These are phyloP conservation scores for Rauvolfia tetraphylla DNA, from an alignment of 257 asterid genomes.

Conservation along the genomic window DNA sequence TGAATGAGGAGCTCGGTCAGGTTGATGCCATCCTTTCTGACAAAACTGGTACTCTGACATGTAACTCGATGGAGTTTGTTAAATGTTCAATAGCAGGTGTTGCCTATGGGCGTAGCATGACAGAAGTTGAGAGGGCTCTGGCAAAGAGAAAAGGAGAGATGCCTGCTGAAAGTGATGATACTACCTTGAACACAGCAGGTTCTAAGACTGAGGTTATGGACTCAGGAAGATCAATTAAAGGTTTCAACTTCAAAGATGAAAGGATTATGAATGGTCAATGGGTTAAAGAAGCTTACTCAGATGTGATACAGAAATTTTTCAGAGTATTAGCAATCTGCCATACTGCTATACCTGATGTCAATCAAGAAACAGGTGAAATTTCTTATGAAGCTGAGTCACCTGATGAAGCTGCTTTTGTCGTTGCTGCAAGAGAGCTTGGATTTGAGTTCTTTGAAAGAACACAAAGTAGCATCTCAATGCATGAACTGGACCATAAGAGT, in stretches of 20 bases:
- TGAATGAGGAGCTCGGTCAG: conserved; percentile 96
- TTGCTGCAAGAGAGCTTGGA: conserved; percentile 93
- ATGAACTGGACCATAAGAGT: conserved; percentile 60
- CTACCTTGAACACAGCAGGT: conserved; percentile 22
- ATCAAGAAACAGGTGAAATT: conserved; percentile 55
- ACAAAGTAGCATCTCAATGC: conserved; percentile 73
- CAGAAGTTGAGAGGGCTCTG: conserved; percentile 85
- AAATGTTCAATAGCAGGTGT: conserved; percentile 83
- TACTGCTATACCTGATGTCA: conserved; percentile 87
- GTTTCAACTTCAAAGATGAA: conserved; percentile 83
- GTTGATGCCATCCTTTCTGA: conserved; percentile 88
- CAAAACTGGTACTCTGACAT: conserved; percentile 92
- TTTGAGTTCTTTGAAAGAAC: conserved; percentile 80
- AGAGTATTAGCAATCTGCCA: conserved; percentile 87
- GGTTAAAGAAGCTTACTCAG: conserved; percentile 60
- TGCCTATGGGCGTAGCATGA: conserved; percentile 88
- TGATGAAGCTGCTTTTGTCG: conserved; percentile 94
- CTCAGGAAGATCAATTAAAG: conserved; percentile 49
- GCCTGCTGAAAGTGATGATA: conserved; percentile 28
- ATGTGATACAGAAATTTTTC: conserved; percentile 69
- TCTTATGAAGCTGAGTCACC: conserved; percentile 97
- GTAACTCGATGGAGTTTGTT: conserved; percentile 95
- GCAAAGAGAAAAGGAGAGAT: conserved; percentile 54
- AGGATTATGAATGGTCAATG: conserved; percentile 83
- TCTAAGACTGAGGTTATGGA: conserved; percentile 17